Percentiles rank a stretch among this genome's conserved stretches.
phyloP scores from a whole-genome alignment of 169 alveolate species.

The Plasmodium yoelii region DNA sequence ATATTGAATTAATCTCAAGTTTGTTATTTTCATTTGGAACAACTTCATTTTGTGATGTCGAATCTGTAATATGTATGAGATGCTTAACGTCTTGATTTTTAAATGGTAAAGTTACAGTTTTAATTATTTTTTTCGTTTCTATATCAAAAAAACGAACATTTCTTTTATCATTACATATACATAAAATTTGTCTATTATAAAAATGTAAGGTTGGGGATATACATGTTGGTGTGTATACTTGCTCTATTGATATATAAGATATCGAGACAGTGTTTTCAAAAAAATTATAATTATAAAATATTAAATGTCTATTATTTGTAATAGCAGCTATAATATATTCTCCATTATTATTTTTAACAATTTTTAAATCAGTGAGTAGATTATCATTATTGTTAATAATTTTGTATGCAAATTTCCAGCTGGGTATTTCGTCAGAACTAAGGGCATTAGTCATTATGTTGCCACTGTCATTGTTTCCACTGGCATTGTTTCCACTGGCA shows the following conservation, averaged over 20 bases:
- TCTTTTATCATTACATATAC: conserved; percentile 66
- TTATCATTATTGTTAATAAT: conserved; percentile 49
- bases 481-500: too few species aligned
- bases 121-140: conserved; percentile 61
- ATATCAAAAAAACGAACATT: conserved; percentile 60
- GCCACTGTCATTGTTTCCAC: too few species aligned
- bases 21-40: not conserved
- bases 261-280: conserved; percentile 23
- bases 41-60: not conserved
- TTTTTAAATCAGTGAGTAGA: conserved; percentile 32
- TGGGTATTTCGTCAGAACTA: not conserved
- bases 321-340: conserved; percentile 48
- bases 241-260: conserved; percentile 49
- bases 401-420: conserved; percentile 66
- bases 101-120: conserved; percentile 69
- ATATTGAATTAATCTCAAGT: not conserved
- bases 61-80: conserved; percentile 18
- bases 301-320: conserved; percentile 39
- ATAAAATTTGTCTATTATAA: conserved; percentile 54
- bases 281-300: conserved; percentile 57
- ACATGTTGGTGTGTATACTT: conserved; percentile 60
- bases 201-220: conserved; percentile 31
- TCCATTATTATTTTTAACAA: conserved; percentile 16
- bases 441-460: too few species aligned
- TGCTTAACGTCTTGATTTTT: conserved; percentile 20